Evolutionary conservation across 2,329 filamentous ascomycete genomes (phyloP).

Genomic region (Phialophora expanda): DNA sequence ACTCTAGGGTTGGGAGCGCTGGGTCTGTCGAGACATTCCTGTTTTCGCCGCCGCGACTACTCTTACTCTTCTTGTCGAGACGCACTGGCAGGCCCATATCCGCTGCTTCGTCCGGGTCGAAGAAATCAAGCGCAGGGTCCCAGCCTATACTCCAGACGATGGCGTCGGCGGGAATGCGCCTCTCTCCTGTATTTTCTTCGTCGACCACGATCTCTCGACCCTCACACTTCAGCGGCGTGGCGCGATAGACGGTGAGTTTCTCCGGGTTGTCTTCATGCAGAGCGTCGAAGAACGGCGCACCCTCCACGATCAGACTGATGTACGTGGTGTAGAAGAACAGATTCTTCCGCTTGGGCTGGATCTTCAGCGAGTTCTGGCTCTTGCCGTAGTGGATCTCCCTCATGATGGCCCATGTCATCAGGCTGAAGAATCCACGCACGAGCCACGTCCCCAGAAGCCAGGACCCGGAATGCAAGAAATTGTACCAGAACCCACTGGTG

Average conservation of each 20-base stretch:
- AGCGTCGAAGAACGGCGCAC: slow-evolving; percentile 7
- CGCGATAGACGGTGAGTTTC: slow-evolving; percentile 25
- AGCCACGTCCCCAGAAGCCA: slow-evolving; percentile 1
- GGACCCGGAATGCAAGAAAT: slow-evolving; percentile 14
- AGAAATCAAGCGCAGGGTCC: slow-evolving; percentile 8
- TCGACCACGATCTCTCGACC: slow-evolving; percentile 13
- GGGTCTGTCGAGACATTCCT: background rate
- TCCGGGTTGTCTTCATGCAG: slow-evolving; percentile 18
- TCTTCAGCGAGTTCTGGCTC: slow-evolving; percentile 9
- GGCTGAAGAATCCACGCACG: slow-evolving; percentile 9
- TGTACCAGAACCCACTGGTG: slow-evolving; percentile 15
- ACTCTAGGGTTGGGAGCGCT: slow-evolving; percentile 4
- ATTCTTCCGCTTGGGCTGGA: slow-evolving; percentile 10
- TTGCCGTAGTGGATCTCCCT: slow-evolving; percentile 9
- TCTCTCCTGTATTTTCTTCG: slow-evolving; percentile 2
- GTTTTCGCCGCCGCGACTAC: no score
- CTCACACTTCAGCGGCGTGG: slow-evolving; percentile 8
- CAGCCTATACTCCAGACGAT: slow-evolving; percentile 13
- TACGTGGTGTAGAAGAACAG: slow-evolving; percentile 11
- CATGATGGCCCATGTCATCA: slow-evolving; percentile 11
- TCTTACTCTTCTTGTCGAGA: background rate
- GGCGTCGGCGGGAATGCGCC: slow-evolving; percentile 7
- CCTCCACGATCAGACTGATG: slow-evolving; percentile 12
- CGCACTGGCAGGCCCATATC: slow-evolving; percentile 5
- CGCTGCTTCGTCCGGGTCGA: slow-evolving; percentile 8